Evolutionary conservation across 2,329 filamentous ascomycete species (phyloP), one percentile per base, ranked within the genome.

Genomic region (Aureobasidium mangrovei): DNA sequence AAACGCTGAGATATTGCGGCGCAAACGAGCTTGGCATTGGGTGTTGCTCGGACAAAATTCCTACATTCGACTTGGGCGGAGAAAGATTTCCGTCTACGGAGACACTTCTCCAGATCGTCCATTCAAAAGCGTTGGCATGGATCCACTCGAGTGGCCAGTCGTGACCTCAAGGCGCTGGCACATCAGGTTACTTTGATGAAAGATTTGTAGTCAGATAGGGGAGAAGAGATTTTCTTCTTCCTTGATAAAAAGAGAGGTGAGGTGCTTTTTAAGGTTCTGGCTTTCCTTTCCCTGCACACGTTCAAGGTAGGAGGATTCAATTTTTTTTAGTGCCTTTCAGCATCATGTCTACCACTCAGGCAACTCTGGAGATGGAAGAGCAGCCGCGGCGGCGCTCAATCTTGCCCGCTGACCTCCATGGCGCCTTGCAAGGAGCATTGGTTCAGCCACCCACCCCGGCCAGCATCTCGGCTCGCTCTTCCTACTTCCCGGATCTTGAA

Each of bases 401-500:
- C 12, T 5, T 31, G 12, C 10, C 45, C 27, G 32, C 29, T 18
- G 18, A 18, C 18, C 18, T 18, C 18, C 18, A 18, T 18, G 18
- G 18, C 18, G 18, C 18, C 18, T 18, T 18, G 18, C 18, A 18
- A 18, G 18, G 18, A 18, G 18, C 18, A 35, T 35, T 12, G 10
- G 9, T 47, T 4, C 45, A 48, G 10, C 7, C 32, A 5, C 45
- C 45, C 0, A 29, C n/a, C 18, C 33, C 45, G 4, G 45, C 45
- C 10, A 48, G 29, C 3, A 48, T 48, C 3, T 39, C 45, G 18
- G 35, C 33, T 18, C 29, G 45, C 10, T 48, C 45, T 28, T 48
- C 45, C 8, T 48, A 48, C 27, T 48, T 48, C 29, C 45, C 45
- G 4, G 45, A 48, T 7, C 35, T 48, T 10, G 45, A 48, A 39